A percentile compares a stretch with the other conserved stretches of the same genome.
These are phyloP conservation scores for Rhazya stricta DNA, from an alignment of 257 asterid genomes.

Conservation along the genomic window DNA sequence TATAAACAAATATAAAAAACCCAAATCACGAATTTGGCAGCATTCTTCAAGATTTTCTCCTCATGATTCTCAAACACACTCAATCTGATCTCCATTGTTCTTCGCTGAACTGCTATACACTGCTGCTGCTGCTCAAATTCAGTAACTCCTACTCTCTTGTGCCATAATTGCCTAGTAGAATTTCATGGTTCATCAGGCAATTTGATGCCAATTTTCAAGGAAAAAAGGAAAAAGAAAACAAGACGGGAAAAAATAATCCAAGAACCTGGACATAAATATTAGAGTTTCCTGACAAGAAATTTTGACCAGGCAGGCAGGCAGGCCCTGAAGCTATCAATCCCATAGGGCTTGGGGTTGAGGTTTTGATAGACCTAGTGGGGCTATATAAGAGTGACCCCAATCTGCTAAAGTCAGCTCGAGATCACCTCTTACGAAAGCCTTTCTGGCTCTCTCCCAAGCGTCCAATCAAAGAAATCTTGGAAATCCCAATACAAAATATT, in stretches of 20 bases:
- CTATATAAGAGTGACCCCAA: slow-evolving; percentile 13
- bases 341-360: neutral
- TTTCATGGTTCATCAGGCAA: neutral
- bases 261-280: neutral
- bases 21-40: neutral
- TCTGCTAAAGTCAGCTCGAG: slow-evolving; percentile 24
- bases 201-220: neutral
- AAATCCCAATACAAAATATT: slow-evolving; percentile 19
- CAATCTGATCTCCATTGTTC: neutral
- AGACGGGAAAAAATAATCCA: no score
- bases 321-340: neutral
- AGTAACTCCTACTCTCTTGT: neutral
- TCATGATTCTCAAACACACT: no score
- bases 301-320: slow-evolving; percentile 10
- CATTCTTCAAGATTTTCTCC: no score
- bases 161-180: neutral
- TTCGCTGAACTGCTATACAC: neutral
- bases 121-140: no score
- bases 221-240: neutral
- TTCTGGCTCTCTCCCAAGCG: slow-evolving; percentile 3
- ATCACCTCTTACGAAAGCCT: slow-evolving; percentile 13
- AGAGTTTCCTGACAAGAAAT: slow-evolving; percentile 9
- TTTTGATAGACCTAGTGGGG: slow-evolving; percentile 7
- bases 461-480: slow-evolving; percentile 28
- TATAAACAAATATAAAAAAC: neutral